Evolutionary conservation across 441 rosid genomes (phyloP), one percentile per base, ranked within the genome.

Genomic region (Euphorbia schlechtendalii): DNA sequence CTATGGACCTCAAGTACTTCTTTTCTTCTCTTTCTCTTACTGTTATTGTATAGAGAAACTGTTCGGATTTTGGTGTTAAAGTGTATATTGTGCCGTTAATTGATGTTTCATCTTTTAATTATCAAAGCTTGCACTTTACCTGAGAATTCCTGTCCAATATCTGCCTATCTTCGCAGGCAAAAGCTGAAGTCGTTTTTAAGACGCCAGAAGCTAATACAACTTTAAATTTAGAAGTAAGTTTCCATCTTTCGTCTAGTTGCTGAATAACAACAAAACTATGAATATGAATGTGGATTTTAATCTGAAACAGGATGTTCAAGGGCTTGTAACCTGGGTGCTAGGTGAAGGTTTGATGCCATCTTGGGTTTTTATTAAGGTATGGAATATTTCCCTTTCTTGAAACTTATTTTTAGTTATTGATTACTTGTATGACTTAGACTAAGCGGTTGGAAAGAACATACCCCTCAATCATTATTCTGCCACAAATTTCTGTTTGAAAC

Each of bases 321-420:
- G 96, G 64, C 96, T 94, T 79, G 90, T 91, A 38, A 86, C 96
- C 22, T 94, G 98, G 97, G 99, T 94, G 70, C 89, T 94, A 71
- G 95, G 79, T 14, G 94, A 94, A 67, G 99, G 96, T 21, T 81
- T 69, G 70, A 91, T 89, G 96, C 99, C 99, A 27, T 78, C 96
- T 3, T 94, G 99, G 99, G 86, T 86, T 11, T 82, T 91, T 76
- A 82, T 91, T 30, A 94, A 91, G 90, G 99, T 86, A 73, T 69
- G 63, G n/a, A 36, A 12, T 38, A 8, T 41, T 36, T 9, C 21
- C 60, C 18, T 41, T 12, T 64, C 22, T 30, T 18, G 22, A 1
- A 11, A 20, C 58, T 15, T 17, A 3, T 15, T 15, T 32, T 36
- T 49, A 18, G n/a, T 5, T 22, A 34, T 18, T 15, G 7, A 10